Percentiles rank a stretch among this genome's conserved stretches.
Conservation (phyloP, 345 rosid genomes). For the Eucalyptus cladocalyx region DNA sequence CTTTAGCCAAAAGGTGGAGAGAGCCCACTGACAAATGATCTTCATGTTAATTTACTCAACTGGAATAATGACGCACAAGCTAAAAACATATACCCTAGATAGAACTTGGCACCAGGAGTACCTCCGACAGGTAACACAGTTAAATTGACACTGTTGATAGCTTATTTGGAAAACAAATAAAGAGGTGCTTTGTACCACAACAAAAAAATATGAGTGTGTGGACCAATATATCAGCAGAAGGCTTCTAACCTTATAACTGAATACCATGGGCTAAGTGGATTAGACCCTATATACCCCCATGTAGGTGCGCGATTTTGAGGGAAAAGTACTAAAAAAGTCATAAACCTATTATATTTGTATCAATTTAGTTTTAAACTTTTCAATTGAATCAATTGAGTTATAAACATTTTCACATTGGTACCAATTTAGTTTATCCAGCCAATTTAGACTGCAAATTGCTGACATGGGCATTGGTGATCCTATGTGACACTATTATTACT, state of each 20-base stretch:
- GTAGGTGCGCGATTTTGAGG: accelerated
- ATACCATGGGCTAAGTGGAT: not conserved
- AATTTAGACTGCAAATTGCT: too few species aligned
- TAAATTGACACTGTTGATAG: not conserved
- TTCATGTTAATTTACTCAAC: not conserved
- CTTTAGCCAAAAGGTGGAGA: not conserved
- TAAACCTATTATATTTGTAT: accelerated
- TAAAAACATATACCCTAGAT: not conserved
- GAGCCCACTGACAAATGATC: not conserved
- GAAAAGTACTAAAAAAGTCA: too few species aligned
- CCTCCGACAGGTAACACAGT: not conserved
- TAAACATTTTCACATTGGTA: too few species aligned
- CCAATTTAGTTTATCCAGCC: too few species aligned
- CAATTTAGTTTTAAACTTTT: too few species aligned
- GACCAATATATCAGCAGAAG: not conserved
- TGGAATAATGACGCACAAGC: not conserved
- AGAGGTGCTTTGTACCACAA: not conserved
- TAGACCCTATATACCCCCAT: too few species aligned
- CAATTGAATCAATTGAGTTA: accelerated
- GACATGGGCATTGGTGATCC: too few species aligned
- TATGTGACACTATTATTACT: accelerated
- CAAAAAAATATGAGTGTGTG: not conserved
- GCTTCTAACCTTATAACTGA: not conserved
- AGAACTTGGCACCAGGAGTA: not conserved
- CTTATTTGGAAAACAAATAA: not conserved